Evolutionary conservation across 495 filamentous ascomycete species (phyloP).

Genomic region (Lasiosphaeria hispida): DNA sequence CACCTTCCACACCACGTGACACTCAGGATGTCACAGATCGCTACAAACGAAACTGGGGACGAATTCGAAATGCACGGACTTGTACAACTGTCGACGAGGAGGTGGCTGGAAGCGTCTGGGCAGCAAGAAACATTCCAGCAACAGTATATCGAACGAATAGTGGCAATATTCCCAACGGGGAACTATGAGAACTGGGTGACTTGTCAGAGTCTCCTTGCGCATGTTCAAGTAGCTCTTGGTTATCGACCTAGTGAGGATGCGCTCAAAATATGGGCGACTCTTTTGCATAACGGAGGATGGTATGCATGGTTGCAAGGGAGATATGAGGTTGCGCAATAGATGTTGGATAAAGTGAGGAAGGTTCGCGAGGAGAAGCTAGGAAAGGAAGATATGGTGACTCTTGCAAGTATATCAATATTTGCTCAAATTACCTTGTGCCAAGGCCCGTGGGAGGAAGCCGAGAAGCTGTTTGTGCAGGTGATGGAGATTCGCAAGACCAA

Average conservation of each 20-base stretch:
- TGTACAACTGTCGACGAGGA: slow-evolving; percentile 43
- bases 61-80: slow-evolving; percentile 44
- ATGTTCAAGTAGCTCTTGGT: slow-evolving; percentile 13
- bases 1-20: too few relatives aligned
- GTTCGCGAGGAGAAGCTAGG: slow-evolving; percentile 10
- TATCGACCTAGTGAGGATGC: slow-evolving; percentile 16
- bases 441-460: not conserved
- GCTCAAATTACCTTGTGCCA: not conserved
- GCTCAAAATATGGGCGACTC: slow-evolving; percentile 16
- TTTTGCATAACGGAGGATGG: slow-evolving; percentile 25
- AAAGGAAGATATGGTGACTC: slow-evolving; percentile 8
- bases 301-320: slow-evolving; percentile 23
- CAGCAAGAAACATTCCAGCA: slow-evolving; percentile 41
- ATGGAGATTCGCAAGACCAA: too few relatives aligned
- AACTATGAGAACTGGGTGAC: slow-evolving; percentile 32
- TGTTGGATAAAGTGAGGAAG: slow-evolving; percentile 13
- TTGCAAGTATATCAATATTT: slow-evolving; percentile 11
- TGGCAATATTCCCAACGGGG: slow-evolving; percentile 38
- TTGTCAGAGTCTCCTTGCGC: slow-evolving; percentile 25
- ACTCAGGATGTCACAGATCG: too few relatives aligned
- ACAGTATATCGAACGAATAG: slow-evolving; percentile 33
- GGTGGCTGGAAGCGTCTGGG: slow-evolving; percentile 35
- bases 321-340: slow-evolving; percentile 19
- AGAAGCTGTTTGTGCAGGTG: too few relatives aligned
- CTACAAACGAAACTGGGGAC: slow-evolving; percentile 12